Evolutionary conservation across 805 yeast genomes (phyloP), one percentile per base, ranked within the genome.

Genomic region (Martiniozyma abietophila): DNA sequence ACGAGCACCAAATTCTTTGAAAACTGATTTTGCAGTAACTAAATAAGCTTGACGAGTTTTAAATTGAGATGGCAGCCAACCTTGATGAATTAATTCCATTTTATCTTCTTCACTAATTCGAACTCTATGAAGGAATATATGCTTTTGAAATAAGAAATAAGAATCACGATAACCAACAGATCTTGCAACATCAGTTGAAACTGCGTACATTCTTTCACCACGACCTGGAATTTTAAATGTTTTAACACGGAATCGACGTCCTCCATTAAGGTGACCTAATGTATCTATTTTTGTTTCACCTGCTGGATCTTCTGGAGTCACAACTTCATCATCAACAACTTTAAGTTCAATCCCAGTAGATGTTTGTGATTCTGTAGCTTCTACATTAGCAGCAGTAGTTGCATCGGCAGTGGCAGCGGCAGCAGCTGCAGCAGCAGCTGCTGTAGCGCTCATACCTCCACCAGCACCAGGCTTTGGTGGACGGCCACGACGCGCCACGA

Each of bases 141-240:
- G 95, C 32, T 86, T 81, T 52, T 88, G 94, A 61, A 89, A 86
- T 40, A 89, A 65, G 34, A 86, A 64, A 50, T 89, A 86, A 2
- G 95, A 83, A 53, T 89, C 96, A 46, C 96, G 70, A 60, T 86
- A 83, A 4, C 96, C 97, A 41, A 89, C 85, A 49, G 89, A 76
- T 46, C 97, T 71, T 1, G 98, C 96, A 3, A 96, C 95, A 52
- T 92, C 98, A 0, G 97, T 88, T 2, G 95, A 79, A 31, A 92
- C 71, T 95, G 89, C 88, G 56, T 74, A 92, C 38, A 77, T 65
- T 44, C 77, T 67, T 15, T 75, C 72, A 7, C 95, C 96, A 36
- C 74, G 65, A 4, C 74, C 77, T 27, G 62, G 51, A 7, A 80
- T 64, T 5, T 76, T 76, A 56, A 82, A 82, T 0, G 80, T 70